phyloP scores from a whole-genome alignment of 176 grass and related monocot genomes.

The Oryza coarctata region DNA sequence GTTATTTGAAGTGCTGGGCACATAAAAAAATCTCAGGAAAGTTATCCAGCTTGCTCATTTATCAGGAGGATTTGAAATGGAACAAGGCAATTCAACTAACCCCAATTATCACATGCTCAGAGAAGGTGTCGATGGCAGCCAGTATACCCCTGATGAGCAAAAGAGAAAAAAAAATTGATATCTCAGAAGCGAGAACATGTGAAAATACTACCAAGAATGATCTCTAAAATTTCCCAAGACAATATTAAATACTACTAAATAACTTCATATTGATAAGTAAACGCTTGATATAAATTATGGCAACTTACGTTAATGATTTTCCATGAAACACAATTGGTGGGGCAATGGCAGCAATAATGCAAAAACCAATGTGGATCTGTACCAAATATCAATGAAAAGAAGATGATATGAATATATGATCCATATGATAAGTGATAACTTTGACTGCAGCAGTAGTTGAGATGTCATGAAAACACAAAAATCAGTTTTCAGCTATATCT shows the following conservation, averaged over 20 bases:
- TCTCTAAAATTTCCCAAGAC: not conserved
- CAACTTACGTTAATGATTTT: constrained; percentile 84
- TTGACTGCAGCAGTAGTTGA: not conserved
- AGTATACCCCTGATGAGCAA: constrained; percentile 70
- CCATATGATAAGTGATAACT: not conserved
- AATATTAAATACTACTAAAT: not conserved
- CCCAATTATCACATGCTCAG: constrained; percentile 74
- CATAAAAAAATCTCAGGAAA: constrained; percentile 10
- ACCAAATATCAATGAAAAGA: constrained; percentile 20
- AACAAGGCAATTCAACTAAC: constrained; percentile 41
- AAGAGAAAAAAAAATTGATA: not conserved
- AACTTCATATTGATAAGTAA: not conserved
- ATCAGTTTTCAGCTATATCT: constrained; percentile 19
- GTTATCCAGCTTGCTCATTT: not conserved
- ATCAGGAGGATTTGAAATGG: not conserved
- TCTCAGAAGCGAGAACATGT: not conserved
- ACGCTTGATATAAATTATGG: not conserved
- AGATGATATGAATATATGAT: not conserved
- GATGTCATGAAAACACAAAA: not conserved
- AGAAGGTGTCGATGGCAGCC: constrained; percentile 82
- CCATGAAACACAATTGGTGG: constrained; percentile 79
- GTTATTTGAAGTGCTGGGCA: not conserved
- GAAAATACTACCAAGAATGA: not conserved
- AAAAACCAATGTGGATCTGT: constrained; percentile 85
- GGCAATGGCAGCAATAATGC: constrained; percentile 96